A percentile compares a stretch with the other conserved stretches of the same genome.
Evolutionary conservation across 2,329 filamentous ascomycete species (phyloP).

Genomic region (Chalaropsis thielavioides): DNA sequence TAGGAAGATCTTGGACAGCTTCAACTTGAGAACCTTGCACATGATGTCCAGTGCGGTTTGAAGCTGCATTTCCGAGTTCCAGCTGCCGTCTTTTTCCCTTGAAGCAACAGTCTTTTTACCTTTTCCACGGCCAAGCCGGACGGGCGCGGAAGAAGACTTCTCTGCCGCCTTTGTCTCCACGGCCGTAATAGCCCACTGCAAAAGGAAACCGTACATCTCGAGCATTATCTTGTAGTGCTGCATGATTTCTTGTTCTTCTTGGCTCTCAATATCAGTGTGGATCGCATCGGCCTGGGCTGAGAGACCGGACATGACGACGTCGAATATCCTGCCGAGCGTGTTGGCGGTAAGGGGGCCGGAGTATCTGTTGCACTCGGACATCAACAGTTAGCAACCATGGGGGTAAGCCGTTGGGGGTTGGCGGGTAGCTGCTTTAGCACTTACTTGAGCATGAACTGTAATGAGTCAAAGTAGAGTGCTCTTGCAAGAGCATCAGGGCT

Average conservation of each 20-base stretch:
- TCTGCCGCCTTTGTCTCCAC: conserved; percentile 89
- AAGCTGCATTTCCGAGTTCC: conserved; percentile 81
- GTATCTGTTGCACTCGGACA: conserved; percentile 57
- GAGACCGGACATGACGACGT: conserved; percentile 73
- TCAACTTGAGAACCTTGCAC: conserved; percentile 89
- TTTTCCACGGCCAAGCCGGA: conserved; percentile 58
- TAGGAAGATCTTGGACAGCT: conserved; percentile 81
- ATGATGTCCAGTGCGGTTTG: conserved; percentile 83
- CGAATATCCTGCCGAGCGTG: conserved; percentile 82
- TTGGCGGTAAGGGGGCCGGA: conserved; percentile 64
- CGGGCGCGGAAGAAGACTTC: conserved; percentile 56
- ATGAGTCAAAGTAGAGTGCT: conserved; percentile 69
- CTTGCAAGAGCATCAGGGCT: conserved; percentile 78
- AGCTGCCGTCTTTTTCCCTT: conserved; percentile 53
- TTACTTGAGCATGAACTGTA: conserved; percentile 95
- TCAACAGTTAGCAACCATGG: conserved; percentile 24
- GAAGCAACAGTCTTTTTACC: conserved; percentile 53
- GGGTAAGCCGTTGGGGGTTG: conserved; percentile 40
- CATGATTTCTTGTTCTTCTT: conserved; percentile 76
- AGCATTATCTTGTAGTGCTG: conserved; percentile 80
- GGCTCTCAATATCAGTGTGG: conserved; percentile 68
- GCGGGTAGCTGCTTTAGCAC: conserved; percentile 26
- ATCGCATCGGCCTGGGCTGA: conserved; percentile 74
- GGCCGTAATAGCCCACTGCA: conserved; percentile 92
- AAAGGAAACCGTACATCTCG: conserved; percentile 83